Percentiles rank a stretch among this genome's conserved stretches.
Conservation (phyloP, 352 stramenopile species). For the Elongisporangium prolatum region DNA sequence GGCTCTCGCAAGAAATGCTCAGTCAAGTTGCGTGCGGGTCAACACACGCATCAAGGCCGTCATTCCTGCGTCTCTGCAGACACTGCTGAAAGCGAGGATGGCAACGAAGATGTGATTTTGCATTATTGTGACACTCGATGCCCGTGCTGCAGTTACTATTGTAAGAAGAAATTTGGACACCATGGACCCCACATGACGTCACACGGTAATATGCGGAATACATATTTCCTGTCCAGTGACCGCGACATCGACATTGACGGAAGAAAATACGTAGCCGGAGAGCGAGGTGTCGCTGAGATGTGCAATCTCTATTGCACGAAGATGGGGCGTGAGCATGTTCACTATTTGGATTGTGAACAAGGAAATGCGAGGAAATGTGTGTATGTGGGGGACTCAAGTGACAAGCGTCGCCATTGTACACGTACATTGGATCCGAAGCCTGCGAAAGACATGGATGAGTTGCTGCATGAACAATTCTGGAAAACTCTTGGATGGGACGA, state of each 20-base stretch:
- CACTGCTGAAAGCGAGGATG: slow-evolving; percentile 9
- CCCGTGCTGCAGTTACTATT: slow-evolving; percentile 76
- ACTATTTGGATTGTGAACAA: slow-evolving; percentile 69
- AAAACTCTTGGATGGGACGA: slow-evolving; percentile 73
- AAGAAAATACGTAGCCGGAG: slow-evolving; percentile 64
- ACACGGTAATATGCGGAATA: slow-evolving; percentile 82
- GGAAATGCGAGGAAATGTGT: slow-evolving; percentile 27
- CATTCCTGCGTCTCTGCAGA: slow-evolving; percentile 39
- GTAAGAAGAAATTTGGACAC: slow-evolving; percentile 55
- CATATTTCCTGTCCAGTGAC: slow-evolving; percentile 53
- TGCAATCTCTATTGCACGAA: slow-evolving; percentile 80
- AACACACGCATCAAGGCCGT: slow-evolving; percentile 34
- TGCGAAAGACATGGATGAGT: slow-evolving; percentile 47
- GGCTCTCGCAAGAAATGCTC: slow-evolving; percentile 60
- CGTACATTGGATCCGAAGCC: slow-evolving; percentile 49
- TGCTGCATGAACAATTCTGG: slow-evolving; percentile 78
- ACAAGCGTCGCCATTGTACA: slow-evolving; percentile 70
- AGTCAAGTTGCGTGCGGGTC: slow-evolving; percentile 23
- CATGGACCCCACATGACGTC: slow-evolving; percentile 49
- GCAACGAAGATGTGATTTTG: slow-evolving; percentile 14
- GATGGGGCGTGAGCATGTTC: slow-evolving; percentile 70
- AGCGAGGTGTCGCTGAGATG: slow-evolving; percentile 70
- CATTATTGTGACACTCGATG: slow-evolving; percentile 73
- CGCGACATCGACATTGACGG: slow-evolving; percentile 63
- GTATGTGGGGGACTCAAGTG: slow-evolving; percentile 31